Percentiles rank a stretch among this genome's conserved stretches.
Conservation (phyloP, 352 stramenopile species). For the Phytophthora kernoviae region DNA sequence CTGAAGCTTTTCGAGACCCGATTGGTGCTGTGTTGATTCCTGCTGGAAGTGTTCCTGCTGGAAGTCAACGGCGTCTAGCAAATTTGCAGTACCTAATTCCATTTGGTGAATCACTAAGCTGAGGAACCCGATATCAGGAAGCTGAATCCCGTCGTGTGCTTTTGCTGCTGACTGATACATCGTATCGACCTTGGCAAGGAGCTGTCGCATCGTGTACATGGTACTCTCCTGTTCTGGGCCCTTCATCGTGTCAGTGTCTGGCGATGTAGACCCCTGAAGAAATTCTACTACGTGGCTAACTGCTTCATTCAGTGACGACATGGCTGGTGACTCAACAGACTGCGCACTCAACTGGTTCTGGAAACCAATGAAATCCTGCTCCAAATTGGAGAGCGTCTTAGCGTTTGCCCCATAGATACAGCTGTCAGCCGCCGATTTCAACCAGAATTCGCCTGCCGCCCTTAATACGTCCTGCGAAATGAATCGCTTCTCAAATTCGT, state of each 20-base stretch:
- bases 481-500: conserved; percentile 30
- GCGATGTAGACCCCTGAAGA: conserved; percentile 25
- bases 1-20: conserved; percentile 46
- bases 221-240: conserved; percentile 17
- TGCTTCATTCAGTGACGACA: conserved; percentile 39
- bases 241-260: conserved; percentile 1
- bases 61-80: conserved; percentile 58
- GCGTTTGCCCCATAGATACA: conserved; percentile 59
- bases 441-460: conserved; percentile 29
- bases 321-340: conserved; percentile 21
- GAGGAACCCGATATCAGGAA: conserved; percentile 33
- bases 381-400: conserved; percentile 33
- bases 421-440: conserved; percentile 55
- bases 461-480: conserved; percentile 36
- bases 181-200: conserved; percentile 48
- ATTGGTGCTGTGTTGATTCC: conserved; percentile 43
- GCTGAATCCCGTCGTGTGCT: conserved; percentile 21
- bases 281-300: conserved; percentile 38
- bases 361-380: conserved; percentile 38
- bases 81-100: conserved; percentile 62
- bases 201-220: conserved; percentile 51
- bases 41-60: conserved; percentile 59
- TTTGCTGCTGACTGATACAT: conserved; percentile 19
- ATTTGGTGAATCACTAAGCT: conserved; percentile 56
- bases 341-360: conserved; percentile 35